Evolutionary conservation across 352 stramenopile species (phyloP).

Genomic region (Pythium vanterpoolii): DNA sequence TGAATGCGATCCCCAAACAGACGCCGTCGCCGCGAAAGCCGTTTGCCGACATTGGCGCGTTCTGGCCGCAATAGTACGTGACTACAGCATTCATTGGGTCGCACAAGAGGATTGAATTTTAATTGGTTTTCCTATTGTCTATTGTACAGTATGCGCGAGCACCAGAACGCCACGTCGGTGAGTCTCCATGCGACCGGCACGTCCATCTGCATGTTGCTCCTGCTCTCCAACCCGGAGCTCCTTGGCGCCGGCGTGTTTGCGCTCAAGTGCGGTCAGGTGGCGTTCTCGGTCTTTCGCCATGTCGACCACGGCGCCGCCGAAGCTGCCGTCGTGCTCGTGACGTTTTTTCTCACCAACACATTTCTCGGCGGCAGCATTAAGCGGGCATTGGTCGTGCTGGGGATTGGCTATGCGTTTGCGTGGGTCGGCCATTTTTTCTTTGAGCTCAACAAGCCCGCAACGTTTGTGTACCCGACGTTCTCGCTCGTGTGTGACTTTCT

Average conservation of each 20-base stretch:
- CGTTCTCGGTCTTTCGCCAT: conserved; percentile 37
- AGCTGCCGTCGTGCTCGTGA: conserved; percentile 24
- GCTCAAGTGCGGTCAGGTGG: conserved; percentile 38
- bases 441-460: conserved; percentile 55
- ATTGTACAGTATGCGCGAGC: conserved; percentile 29
- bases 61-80: conserved; percentile 47
- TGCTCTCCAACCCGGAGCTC: conserved; percentile 37
- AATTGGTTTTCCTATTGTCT: neutral
- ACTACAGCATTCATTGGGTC: neutral
- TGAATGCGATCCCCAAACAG: conserved; percentile 18
- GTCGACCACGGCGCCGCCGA: conserved; percentile 35
- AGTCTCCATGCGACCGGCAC: conserved; percentile 42
- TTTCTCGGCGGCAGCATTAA: conserved; percentile 31
- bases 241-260: conserved; percentile 24
- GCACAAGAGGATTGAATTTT: neutral
- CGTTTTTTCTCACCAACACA: conserved; percentile 32
- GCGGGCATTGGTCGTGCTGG: conserved; percentile 18
- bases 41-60: conserved; percentile 34
- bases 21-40: conserved; percentile 35
- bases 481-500: conserved; percentile 58
- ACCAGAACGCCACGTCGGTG: conserved; percentile 45
- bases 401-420: conserved; percentile 56
- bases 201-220: conserved; percentile 33
- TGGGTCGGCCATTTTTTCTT: conserved; percentile 68
- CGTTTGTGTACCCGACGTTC: conserved; percentile 70